phyloP scores from a whole-genome alignment of 495 filamentous ascomycete species.

The Hypoxylon cercidicola region DNA sequence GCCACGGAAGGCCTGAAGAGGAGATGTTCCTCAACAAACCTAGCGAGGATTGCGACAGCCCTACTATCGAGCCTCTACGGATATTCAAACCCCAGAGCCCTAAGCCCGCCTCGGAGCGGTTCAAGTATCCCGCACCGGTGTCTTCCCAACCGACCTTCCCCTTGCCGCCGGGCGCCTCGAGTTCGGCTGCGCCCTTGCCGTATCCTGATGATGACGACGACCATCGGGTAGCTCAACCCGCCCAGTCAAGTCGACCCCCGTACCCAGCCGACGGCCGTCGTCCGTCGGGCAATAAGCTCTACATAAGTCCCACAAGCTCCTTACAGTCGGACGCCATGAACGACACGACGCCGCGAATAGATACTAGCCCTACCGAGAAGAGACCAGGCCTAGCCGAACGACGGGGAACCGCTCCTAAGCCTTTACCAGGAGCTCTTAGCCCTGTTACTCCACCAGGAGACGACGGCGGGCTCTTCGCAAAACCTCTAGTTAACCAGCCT shows the following conservation, averaged over 20 bases:
- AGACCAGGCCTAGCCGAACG: constrained; percentile 71
- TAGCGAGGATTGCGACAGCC: constrained; percentile 67
- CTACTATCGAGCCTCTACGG: constrained; percentile 83
- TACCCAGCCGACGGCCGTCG: constrained; percentile 60
- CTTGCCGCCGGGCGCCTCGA: constrained; percentile 70
- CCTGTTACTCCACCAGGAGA: constrained; percentile 77
- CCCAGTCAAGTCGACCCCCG: constrained; percentile 54
- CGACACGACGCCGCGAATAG: constrained; percentile 57
- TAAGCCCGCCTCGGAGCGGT: constrained; percentile 57
- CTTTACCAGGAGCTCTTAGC: constrained; percentile 68
- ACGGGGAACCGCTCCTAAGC: constrained; percentile 78
- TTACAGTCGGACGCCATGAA: constrained; percentile 46
- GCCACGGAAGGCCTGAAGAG: constrained; percentile 69
- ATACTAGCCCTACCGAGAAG: constrained; percentile 61
- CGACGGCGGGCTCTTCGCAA: constrained; percentile 76
- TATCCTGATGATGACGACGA: constrained; percentile 79
- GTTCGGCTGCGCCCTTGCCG: constrained; percentile 72
- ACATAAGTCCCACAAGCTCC: constrained; percentile 49
- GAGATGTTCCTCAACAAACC: constrained; percentile 80
- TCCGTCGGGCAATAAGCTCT: constrained; percentile 48
- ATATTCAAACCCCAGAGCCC: constrained; percentile 78
- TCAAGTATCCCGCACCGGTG: constrained; percentile 60
- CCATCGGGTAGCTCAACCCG: constrained; percentile 51
- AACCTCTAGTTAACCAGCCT: constrained; percentile 53
- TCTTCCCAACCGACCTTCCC: constrained; percentile 62